These are phyloP conservation scores for Earliella scabrosa DNA, from an alignment of 1,284 basidiomycete genomes.

Conservation along the genomic window DNA sequence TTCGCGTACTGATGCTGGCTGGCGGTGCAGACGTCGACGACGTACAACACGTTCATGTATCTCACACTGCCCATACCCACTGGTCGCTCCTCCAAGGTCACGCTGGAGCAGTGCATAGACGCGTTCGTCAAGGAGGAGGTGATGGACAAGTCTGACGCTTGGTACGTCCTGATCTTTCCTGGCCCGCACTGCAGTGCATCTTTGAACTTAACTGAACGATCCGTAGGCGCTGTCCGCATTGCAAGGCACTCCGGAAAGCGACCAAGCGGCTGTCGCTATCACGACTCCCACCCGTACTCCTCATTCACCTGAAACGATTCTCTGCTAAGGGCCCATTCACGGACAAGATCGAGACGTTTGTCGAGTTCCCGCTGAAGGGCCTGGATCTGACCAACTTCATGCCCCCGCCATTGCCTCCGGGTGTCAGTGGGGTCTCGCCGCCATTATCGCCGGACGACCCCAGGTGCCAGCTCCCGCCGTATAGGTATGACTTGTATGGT, in stretches of 20 bases:
- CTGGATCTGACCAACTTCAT: slow-evolving; percentile 94
- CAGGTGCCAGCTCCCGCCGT: slow-evolving; percentile 81
- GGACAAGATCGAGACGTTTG: slow-evolving; percentile 91
- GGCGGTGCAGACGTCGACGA: slow-evolving; percentile 86
- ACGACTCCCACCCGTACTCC: slow-evolving; percentile 89
- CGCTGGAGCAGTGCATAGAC: slow-evolving; percentile 85
- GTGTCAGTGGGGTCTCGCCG: slow-evolving; percentile 49
- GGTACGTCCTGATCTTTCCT: slow-evolving; percentile 56
- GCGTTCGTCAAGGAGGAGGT: slow-evolving; percentile 91
- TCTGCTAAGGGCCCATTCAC: slow-evolving; percentile 92
- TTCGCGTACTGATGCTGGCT: background rate
- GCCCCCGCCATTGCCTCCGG: slow-evolving; percentile 78
- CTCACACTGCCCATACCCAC: slow-evolving; percentile 90
- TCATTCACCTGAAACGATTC: slow-evolving; percentile 98
- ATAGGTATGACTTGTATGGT: slow-evolving; percentile 86
- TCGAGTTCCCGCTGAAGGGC: slow-evolving; percentile 84
- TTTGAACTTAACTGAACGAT: no score
- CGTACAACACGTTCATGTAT: slow-evolving; percentile 98
- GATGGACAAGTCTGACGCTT: slow-evolving; percentile 93
- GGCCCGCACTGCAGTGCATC: background rate
- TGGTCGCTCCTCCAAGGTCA: slow-evolving; percentile 65
- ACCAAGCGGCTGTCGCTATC: slow-evolving; percentile 88
- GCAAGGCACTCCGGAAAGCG: slow-evolving; percentile 85
- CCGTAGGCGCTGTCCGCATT: slow-evolving; percentile 88
- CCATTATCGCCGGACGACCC: slow-evolving; percentile 72